Conservation (phyloP, 2,329 filamentous ascomycete genomes). For the Sclerotinia nivalis region DNA sequence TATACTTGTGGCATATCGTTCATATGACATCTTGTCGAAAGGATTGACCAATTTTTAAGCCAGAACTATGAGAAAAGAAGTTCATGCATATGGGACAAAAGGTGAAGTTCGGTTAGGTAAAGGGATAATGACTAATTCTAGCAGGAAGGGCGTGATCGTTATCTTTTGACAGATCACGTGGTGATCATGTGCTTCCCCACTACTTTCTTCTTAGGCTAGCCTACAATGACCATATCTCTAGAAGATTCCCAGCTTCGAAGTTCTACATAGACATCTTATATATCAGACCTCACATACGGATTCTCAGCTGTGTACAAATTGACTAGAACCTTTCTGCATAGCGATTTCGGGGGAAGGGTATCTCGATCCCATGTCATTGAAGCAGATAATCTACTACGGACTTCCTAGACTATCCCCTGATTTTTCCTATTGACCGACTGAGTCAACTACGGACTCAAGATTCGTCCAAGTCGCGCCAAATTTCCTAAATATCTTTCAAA, state of each 20-base stretch:
- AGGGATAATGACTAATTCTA: slow-evolving; percentile 8
- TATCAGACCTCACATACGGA: background rate
- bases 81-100: background rate
- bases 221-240: background rate
- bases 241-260: background rate
- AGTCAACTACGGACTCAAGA: background rate
- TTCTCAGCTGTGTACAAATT: background rate
- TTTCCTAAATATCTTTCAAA: background rate
- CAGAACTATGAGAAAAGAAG: background rate
- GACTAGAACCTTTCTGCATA: background rate
- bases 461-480: background rate
- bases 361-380: background rate
- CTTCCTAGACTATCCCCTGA: no score
- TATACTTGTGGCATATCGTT: background rate
- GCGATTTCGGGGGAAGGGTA: background rate
- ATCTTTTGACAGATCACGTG: background rate
- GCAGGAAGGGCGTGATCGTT: background rate
- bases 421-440: background rate
- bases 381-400: background rate
- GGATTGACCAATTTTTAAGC: background rate
- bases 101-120: background rate
- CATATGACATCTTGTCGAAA: background rate
- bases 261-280: background rate
- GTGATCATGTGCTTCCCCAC: background rate
- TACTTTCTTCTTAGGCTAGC: slow-evolving; percentile 7